Base-by-base conservation (phyloP, 345 rosid genomes). In the Hevea brasiliensis region DNA sequence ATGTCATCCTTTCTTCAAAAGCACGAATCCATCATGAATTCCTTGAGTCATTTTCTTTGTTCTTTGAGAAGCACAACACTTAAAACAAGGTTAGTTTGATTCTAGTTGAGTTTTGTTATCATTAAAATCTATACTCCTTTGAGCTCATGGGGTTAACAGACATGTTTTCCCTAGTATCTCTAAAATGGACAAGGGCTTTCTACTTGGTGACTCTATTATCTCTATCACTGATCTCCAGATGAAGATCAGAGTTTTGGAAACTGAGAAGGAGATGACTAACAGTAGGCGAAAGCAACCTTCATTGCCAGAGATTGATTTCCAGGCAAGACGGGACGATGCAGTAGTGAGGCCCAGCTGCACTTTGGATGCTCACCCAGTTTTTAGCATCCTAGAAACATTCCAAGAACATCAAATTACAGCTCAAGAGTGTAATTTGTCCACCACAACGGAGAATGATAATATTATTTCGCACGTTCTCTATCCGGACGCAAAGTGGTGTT, bases 111-210 rank as follows among this genome's bases (percentile, higher is more conserved):
- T n/a, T n/a, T n/a, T n/a, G n/a, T n/a, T n/a, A n/a, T n/a, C n/a
- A n/a, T n/a, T n/a, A n/a, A n/a, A n/a, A n/a, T n/a, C n/a, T n/a
- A n/a, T n/a, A n/a, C n/a, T n/a, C n/a, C n/a, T n/a, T n/a, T n/a
- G n/a, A n/a, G n/a, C n/a, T n/a, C n/a, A n/a, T n/a, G n/a, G n/a
- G n/a, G n/a, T n/a, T n/a, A n/a, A n/a, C n/a, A n/a, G n/a, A n/a
- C n/a, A n/a, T 1, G 96, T 94, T 48, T 97, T 91, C 23, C 97
- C 98, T 17, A 93, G 89, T 82, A 93, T 91, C 81, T 93, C 98
- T 60, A 91, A 91, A 87, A 93, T 93, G 98, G 98, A 93, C 74
- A 91, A 91, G 76, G 97, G 97, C 32, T 93, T 97, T 18, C 84
- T 93, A 9, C 97, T 93, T 6, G 98, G 97, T 1, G 96, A 93